Evolutionary conservation across 352 stramenopile genomes (phyloP), one percentile per base, ranked within the genome.

Genomic region (Lagenidium giganteum): DNA sequence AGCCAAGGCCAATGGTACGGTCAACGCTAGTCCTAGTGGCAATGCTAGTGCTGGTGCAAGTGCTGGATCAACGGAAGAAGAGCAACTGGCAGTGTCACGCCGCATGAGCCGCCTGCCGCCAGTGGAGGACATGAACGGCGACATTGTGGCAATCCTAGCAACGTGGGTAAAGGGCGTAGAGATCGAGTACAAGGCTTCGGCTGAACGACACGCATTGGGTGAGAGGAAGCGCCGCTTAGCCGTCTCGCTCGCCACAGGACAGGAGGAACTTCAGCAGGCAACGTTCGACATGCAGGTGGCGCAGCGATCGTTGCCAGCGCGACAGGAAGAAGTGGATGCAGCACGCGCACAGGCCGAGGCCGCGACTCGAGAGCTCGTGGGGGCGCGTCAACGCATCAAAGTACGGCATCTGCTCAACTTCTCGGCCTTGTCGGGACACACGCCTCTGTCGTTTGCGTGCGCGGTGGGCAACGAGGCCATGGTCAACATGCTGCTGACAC

Each of bases 141-240:
- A 85, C 12, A 61, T 85, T 14, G 57, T 86, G 3, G 49, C 57
- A 3, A 70, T 77, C 18, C 47, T 88, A 3, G 76, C 76, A 3
- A 59, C 70, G 5, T 92, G 80, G 77, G 69, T 89, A 4, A 73
- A 74, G 49, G 76, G 80, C 2, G 76, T 92, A 16, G 80, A 87
- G 42, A 65, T 79, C 21, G 76, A 92, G 42, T 86, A 92, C 51
- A 77, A 74, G n/a, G 59, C 74, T n/a, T 57, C 51, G 23, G 60
- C 50, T 0, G 72, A 87, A 18, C 67, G 71, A 1, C 64, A 82
- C 23, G 63, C 58, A n/a, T 56, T 89, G 4, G 50, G 49, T 0
- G 71, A 89, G 28, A 70, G 68, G 21, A 81, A 81, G 47, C 66
- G 63, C 1, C 55, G 67, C 23, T 52, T 89, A 13, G 67, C 58